Evolutionary conservation across 2,329 filamentous ascomycete species (phyloP).

Genomic region (Pseudogymnoascus sp.): DNA sequence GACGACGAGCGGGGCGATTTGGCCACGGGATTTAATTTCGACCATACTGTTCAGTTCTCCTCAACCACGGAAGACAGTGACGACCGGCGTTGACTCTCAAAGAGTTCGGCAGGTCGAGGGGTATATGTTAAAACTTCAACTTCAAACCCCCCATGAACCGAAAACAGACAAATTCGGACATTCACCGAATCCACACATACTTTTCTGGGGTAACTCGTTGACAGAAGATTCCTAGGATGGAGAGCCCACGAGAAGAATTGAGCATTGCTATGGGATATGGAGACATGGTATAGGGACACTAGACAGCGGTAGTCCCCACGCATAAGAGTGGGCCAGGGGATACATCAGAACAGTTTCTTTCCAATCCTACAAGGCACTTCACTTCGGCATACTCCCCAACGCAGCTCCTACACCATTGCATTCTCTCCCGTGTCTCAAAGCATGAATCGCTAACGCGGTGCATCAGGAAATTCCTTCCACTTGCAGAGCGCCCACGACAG

Average conservation of each 20-base stretch:
- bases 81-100: not conserved
- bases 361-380: not conserved
- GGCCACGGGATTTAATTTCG: not conserved
- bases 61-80: not conserved
- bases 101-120: not conserved
- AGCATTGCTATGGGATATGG: not conserved
- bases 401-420: not conserved
- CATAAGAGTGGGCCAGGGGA: not conserved
- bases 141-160: not conserved
- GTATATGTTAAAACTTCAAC: not conserved
- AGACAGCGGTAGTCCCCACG: not conserved
- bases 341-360: not conserved
- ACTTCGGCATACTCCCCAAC: not conserved
- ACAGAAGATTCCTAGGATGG: not conserved
- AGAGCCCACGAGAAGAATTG: not conserved
- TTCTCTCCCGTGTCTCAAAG: not conserved
- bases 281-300: not conserved
- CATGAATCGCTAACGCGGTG: not conserved
- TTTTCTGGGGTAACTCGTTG: not conserved
- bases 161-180: not conserved
- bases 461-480: not conserved
- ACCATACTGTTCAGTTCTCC: not conserved
- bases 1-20: slow-evolving; percentile 1
- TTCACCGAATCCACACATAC: not conserved
- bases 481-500: not conserved